These are phyloP conservation scores for Zymoseptoria pseudotritici DNA, from an alignment of 2,329 filamentous ascomycete genomes.

Conservation along the genomic window DNA sequence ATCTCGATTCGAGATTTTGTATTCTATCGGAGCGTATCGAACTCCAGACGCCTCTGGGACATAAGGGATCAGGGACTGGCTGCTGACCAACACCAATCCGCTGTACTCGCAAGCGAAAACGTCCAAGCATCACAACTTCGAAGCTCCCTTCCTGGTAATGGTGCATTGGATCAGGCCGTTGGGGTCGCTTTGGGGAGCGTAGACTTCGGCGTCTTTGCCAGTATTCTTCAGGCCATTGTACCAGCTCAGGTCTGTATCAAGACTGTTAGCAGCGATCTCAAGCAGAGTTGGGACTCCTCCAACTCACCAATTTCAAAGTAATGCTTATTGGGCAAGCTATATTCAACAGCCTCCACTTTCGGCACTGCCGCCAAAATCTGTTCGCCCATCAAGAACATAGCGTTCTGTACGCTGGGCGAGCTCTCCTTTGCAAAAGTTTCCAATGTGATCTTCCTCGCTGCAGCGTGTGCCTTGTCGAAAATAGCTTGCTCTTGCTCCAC, in stretches of 20 bases:
- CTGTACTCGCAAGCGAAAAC: neutral
- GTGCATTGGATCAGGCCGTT: slow-evolving; percentile 96
- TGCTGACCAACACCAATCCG: neutral
- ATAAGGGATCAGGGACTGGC: neutral
- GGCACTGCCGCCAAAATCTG: slow-evolving; percentile 72
- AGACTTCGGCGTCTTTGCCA: slow-evolving; percentile 90
- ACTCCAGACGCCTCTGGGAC: neutral
- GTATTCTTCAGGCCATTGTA: slow-evolving; percentile 94
- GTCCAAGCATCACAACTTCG: slow-evolving; percentile 16
- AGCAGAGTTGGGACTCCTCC: neutral
- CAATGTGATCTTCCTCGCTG: slow-evolving; percentile 77
- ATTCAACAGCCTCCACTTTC: slow-evolving; percentile 65
- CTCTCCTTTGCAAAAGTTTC: slow-evolving; percentile 84
- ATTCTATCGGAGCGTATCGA: neutral
- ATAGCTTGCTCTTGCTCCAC: slow-evolving; percentile 56
- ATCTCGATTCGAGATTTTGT: slow-evolving; percentile 1
- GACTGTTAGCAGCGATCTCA: slow-evolving; percentile 7
- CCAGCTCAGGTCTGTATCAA: slow-evolving; percentile 74
- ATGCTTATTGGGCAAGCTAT: slow-evolving; percentile 92
- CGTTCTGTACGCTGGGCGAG: slow-evolving; percentile 88
- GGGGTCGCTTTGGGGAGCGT: slow-evolving; percentile 83
- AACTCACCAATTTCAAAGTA: slow-evolving; percentile 88
- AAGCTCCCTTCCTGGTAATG: slow-evolving; percentile 53
- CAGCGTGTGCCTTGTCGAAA: slow-evolving; percentile 74
- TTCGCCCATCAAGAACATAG: slow-evolving; percentile 98